Percentiles rank a stretch among this genome's conserved stretches.
Conservation (phyloP, 148 eudicot genomes). For the Pharnaceum exiguum region DNA sequence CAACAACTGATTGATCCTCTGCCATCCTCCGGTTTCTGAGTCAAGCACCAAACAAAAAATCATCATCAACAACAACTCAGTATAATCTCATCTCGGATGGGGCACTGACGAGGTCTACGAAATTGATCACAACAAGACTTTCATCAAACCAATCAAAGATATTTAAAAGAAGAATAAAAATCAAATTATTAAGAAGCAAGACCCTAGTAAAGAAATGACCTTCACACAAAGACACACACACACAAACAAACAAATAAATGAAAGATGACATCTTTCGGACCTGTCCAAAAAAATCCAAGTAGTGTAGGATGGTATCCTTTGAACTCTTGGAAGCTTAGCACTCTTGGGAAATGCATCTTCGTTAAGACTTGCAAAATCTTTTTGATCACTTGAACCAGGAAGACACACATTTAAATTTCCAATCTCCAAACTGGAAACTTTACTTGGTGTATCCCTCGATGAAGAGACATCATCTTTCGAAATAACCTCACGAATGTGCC, state of each 20-base stretch:
- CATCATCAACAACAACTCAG: too few species aligned
- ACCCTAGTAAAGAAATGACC: background rate
- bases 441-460: constrained; percentile 24
- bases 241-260: background rate
- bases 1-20: constrained; percentile 82
- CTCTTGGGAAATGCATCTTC: constrained; percentile 42
- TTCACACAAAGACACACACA: background rate
- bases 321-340: constrained; percentile 52
- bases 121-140: too few species aligned
- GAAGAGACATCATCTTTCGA: constrained; percentile 25
- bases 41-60: background rate
- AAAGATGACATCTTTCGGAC: constrained; percentile 29
- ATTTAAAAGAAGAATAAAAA: too few species aligned
- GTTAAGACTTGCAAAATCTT: constrained; percentile 33
- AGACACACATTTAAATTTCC: constrained; percentile 35
- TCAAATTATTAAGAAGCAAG: too few species aligned
- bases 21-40: constrained; percentile 96
- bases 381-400: constrained; percentile 44
- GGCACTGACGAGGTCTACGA: too few species aligned
- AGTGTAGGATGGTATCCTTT: constrained; percentile 68
- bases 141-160: too few species aligned
- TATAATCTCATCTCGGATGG: too few species aligned
- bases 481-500: constrained; percentile 38
- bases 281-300: constrained; percentile 75
- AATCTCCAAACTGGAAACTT: constrained; percentile 42